Base-by-base conservation (phyloP, 2,329 filamentous ascomycete species). In the Pezicula carpinea region DNA sequence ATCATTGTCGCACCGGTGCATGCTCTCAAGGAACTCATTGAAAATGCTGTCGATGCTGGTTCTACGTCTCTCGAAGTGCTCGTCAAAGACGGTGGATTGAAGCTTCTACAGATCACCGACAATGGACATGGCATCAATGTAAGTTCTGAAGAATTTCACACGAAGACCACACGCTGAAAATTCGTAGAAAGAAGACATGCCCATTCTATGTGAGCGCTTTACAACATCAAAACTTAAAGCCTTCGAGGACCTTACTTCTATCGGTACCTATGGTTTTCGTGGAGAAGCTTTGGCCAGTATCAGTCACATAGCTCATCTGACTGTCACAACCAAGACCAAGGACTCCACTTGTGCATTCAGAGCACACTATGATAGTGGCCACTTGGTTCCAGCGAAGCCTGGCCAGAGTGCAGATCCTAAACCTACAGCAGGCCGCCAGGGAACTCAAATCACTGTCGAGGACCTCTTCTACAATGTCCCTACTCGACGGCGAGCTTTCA, bases 1-100 rank as follows among this genome's bases (percentile, higher is more conserved):
- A 99, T 99, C 59, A 99, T 99, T 51, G 90, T 99, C 41, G 92
- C 93, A 2, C 95, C 93, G 0, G 90, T 96, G 22, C 89, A 99
- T 66, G 93, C 95, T 3, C 69, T 99, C 48, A 99, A 99, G 68
- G 93, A 99, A 65, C 73, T 99, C 42, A 90, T 99, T 11, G 93
- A 99, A 66, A 99, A 99, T 60, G 86, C 93, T 4, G 90, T 99
- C 14, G 95, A 99, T 69, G 93, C 95, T n/a, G 92, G 93, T 5
- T 88, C 93, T 3, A 97, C 93, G 0, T 82, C 85, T 2, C 72
- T 99, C 39, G 93, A 99, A 63, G 85, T 99, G 15, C 66, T 96
- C 4, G 87, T 95, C 59, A 97, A 96, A 66, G 93, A 99, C 39
- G 93, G 93, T 8, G 93, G 95, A 0, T 74, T 99, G 52, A 99